These are phyloP conservation scores for Dothideomycetes sp. DNA, from an alignment of 2,329 filamentous ascomycete species.

Conservation along the genomic window DNA sequence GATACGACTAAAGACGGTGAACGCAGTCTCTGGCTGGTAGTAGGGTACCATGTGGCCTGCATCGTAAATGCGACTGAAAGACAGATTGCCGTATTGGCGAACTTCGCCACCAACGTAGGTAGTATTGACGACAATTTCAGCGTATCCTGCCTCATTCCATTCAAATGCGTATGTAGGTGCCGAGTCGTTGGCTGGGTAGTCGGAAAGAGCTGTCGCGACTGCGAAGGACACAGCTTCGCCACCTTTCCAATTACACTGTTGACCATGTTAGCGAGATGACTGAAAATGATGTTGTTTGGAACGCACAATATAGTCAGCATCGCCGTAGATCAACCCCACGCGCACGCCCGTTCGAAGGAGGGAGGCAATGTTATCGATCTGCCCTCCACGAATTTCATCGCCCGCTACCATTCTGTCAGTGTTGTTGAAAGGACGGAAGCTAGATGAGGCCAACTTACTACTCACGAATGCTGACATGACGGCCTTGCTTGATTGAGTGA, in stretches of 20 bases:
- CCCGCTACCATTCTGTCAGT: conserved; percentile 23
- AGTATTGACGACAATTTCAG: conserved; percentile 59
- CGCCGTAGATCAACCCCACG: conserved; percentile 63
- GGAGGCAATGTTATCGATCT: conserved; percentile 32
- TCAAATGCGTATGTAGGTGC: conserved; percentile 40
- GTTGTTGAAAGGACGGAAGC: background rate
- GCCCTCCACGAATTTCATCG: conserved; percentile 34
- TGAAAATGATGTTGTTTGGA: background rate
- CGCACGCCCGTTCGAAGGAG: conserved; percentile 38
- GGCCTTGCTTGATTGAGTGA: conserved; percentile 33
- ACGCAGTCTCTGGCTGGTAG: conserved; percentile 46
- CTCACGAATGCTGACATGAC: conserved; percentile 34
- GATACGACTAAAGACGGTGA: conserved; percentile 44
- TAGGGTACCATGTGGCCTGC: conserved; percentile 45
- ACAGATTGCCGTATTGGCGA: conserved; percentile 63
- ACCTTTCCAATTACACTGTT: conserved; percentile 55
- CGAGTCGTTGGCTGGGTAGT: conserved; percentile 15
- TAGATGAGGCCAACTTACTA: conserved; percentile 17
- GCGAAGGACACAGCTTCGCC: conserved; percentile 62
- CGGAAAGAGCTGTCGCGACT: conserved; percentile 35
- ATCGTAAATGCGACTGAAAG: conserved; percentile 43
- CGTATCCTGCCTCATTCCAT: conserved; percentile 62
- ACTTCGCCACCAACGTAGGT: conserved; percentile 55
- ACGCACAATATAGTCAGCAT: conserved; percentile 41
- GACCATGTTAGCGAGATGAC: background rate